Evolutionary conservation across 225 moss, liverwort and hornwort species (phyloP).

Genomic region (Marchantia polymorpha): DNA sequence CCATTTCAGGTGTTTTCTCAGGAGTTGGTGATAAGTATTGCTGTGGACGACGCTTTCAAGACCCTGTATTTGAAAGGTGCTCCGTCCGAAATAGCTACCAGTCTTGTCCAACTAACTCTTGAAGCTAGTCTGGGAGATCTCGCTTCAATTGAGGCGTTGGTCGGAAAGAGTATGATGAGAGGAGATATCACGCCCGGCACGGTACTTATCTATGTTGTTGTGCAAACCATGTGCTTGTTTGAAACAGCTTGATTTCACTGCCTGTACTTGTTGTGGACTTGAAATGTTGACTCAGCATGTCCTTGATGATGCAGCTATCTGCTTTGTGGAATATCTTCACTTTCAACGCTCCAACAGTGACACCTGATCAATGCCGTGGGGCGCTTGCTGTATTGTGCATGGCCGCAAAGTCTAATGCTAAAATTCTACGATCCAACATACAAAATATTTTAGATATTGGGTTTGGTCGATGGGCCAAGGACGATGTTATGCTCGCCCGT

Average conservation of each 20-base stretch:
- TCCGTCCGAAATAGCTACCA: slow-evolving; percentile 74
- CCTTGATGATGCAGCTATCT: slow-evolving; percentile 58
- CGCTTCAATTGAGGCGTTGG: slow-evolving; percentile 87
- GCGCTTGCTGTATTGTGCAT: slow-evolving; percentile 83
- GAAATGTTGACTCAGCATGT: not conserved
- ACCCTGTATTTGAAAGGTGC: slow-evolving; percentile 72
- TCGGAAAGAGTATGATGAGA: slow-evolving; percentile 63
- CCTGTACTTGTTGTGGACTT: not conserved
- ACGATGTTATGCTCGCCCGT: slow-evolving; percentile 88
- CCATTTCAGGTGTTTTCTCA: slow-evolving; percentile 78
- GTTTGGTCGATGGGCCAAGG: slow-evolving; percentile 88
- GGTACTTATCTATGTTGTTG: slow-evolving; percentile 38
- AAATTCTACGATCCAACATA: slow-evolving; percentile 72
- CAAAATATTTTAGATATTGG: slow-evolving; percentile 97
- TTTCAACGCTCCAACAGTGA: slow-evolving; percentile 73
- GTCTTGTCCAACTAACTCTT: slow-evolving; percentile 69
- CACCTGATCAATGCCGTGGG: slow-evolving; percentile 80
- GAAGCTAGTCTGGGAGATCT: slow-evolving; percentile 91
- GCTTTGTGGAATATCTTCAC: slow-evolving; percentile 91
- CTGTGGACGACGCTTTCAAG: slow-evolving; percentile 83
- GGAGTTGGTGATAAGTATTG: slow-evolving; percentile 60
- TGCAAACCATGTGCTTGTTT: not conserved
- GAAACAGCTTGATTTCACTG: not conserved
- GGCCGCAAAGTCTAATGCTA: slow-evolving; percentile 85
- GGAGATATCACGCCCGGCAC: slow-evolving; percentile 68